Evolutionary conservation across 2,329 filamentous ascomycete species (phyloP), one percentile per base, ranked within the genome.

Genomic region (Harringtonia aguacate): DNA sequence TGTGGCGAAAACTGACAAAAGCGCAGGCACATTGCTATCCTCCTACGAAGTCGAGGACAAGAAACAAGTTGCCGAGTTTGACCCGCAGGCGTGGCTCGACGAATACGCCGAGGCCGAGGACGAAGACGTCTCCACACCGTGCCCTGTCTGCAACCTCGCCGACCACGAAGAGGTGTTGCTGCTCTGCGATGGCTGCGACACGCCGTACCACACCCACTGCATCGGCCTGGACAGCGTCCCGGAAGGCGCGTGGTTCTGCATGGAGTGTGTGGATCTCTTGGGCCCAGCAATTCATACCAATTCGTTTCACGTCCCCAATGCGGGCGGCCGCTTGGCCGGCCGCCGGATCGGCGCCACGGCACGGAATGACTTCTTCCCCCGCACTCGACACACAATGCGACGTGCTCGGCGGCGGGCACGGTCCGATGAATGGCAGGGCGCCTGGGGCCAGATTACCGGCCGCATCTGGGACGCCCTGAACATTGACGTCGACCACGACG

Each of bases 161-260:
- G 87, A 92, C 52, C 79, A 90, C 54, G 84, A 92, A 61, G 84
- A 94, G 51, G 73, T 88, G 17, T 75, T 95, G 42, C 79, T 97
- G 52, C 77, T 94, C 48, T 98, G 92, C 65, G 88, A 95, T 61
- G 82, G 80, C 56, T 98, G 92, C 67, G 84, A 94, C 68, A 81
- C 82, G 29, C 77, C 85, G 36, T 95, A 90, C 56, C 92, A 98
- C 62, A 88, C 88, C 39, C 86, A 94, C 61, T 98, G 92, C 62
- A 78, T 94, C 48, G 89, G 86, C 29, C 73, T 95, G 40, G 81
- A 89, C 48, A 67, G 72, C 43, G 77, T 94, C 45, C 88, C 89
- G 20, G 66, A 73, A 27, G 85, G 84, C 24, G 70, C 81, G 51
- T 98, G 90, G 89, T 95, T 90, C 61, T 98, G 92, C 67, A 81